Base-by-base conservation (phyloP, 1,284 basidiomycete genomes). In the Microbotryomycetes sp. region DNA sequence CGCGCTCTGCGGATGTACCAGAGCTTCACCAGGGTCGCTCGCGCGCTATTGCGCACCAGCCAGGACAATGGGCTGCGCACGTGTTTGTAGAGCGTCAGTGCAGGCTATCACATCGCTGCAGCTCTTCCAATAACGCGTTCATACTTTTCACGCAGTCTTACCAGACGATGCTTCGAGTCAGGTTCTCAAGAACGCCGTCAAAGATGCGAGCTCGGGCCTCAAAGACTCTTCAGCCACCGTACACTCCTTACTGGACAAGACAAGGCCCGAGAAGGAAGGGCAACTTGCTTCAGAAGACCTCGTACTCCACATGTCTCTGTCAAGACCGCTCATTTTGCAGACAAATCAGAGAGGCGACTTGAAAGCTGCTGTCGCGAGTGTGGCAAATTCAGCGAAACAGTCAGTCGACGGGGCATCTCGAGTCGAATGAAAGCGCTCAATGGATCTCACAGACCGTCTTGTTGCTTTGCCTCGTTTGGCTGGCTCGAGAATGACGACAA, bases 51-150 rank as follows among this genome's bases (percentile, higher is more conserved):
- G 86, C 88, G 0, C 86, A 89, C 70, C 81, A 88, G 11, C 86
- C 89, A 28, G 89, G 89, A 0, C 87, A 89, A 73, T 90, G 82
- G 72, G 82, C 85, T 1, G 79, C 85, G 16, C 83, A 89, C 75
- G 80, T 90, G 59, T 91, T 86, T 72, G 78, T 88, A 23, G 67
- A 70, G 41, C 57, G 71, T 66, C 28, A 13, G 67, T 62, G 11
- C 27, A 50, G 16, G 35, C 23, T n/a, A 16, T 27, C 3, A n/a
- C 27, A 13, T 41, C 54, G 31, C 26, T 41, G 41, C 6, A 4
- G 6, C 28, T 23, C 4, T 18, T 23, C 4, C 27, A 47, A 21
- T 15, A 50, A 24, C 48, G n/a, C n/a, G 18, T 3, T 15, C 5
- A 23, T 1, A 16, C 16, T 13, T 3, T 15, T 16, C 18, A n/a